Base-by-base conservation (phyloP, 2,329 filamentous ascomycete species). In the Claviceps maximensis region DNA sequence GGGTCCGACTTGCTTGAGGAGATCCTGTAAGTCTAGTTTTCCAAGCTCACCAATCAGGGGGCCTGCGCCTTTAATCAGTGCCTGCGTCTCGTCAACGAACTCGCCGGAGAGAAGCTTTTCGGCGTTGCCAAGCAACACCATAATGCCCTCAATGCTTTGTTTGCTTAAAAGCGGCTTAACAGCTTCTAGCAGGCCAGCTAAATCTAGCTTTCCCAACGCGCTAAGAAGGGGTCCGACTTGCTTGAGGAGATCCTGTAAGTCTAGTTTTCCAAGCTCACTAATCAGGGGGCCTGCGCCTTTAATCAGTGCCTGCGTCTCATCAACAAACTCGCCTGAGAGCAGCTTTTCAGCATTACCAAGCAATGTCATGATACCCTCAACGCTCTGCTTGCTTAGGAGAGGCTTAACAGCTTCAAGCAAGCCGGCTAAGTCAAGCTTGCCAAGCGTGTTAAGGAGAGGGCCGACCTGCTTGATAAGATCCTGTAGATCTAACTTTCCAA, bases 341-440 rank as follows among this genome's bases (percentile, higher is more conserved):
- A 67, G 61, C 4, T 59, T 51, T 49, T 65, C 59, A 0, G 67
- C 63, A 33, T 70, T 63, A 7, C 63, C 60, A 6, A 70, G 59
- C 1, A 71, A 53, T 7, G 63, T 64, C 5, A 71, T 54, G 17
- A 68, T 56, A 6, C 65, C 64, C 41, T 60, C 57, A 48, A 68
- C 59, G 1, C 58, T 60, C 2, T 64, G 55, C 3, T 59, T 46
- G 0, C 62, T 63, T 15, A 67, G 57, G 1, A 67, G 53, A 0
- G 65, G 65, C 1, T 53, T 52, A 1, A 67, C 36, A 1, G 63
- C 53, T 17, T 58, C 55, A 4, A 69, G 42, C 1, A 69, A 33
- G 2, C 61, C 59, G 8, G 62, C 58, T 0, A 69, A 59, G 36
- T 69, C 66, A 12, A 69, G 58, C 56, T 68, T 61, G 10, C 59